Conservation (phyloP, 768 basidiomycete genomes). For the Hypholoma fasciculare region DNA sequence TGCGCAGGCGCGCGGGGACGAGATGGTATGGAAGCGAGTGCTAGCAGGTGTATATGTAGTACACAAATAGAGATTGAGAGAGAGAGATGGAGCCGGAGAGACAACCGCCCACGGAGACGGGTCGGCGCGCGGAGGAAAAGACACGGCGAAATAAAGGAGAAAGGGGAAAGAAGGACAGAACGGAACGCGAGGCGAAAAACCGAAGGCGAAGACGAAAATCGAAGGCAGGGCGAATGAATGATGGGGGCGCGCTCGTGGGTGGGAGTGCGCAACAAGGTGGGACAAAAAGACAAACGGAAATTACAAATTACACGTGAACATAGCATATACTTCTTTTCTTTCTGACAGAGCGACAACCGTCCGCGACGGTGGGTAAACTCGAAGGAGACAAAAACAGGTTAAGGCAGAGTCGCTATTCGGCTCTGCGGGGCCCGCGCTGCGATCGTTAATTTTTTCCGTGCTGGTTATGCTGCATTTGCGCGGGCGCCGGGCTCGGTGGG, state of each 20-base stretch:
- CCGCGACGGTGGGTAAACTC: background rate
- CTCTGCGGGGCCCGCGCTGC: background rate
- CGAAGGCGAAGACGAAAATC: background rate
- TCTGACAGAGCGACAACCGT: background rate
- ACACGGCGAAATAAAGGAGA: slow-evolving; percentile 1
- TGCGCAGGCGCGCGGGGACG: too few relatives aligned
- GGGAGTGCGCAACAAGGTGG: background rate
- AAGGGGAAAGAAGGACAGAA: slow-evolving; percentile 1
- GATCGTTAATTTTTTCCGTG: background rate
- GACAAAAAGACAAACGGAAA: background rate
- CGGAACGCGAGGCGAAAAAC: background rate
- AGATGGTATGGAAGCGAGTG: too few relatives aligned
- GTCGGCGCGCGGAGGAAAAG: background rate
- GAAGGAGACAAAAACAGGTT: background rate
- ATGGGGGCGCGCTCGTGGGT: background rate
- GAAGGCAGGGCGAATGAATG: slow-evolving; percentile 2
- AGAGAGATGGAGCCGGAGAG: background rate
- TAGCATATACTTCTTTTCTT: background rate
- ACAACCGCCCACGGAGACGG: background rate
- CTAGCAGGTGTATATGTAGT: background rate
- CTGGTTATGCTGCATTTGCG: background rate
- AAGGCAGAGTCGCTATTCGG: background rate
- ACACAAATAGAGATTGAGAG: slow-evolving; percentile 5
- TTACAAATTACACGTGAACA: slow-evolving; percentile 2
- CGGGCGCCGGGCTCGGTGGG: background rate